A percentile compares a stretch with the other conserved stretches of the same genome.
Evolutionary conservation across 1,139 yeast genomes (phyloP).

Genomic region (Sugiyamaella pinicola): DNA sequence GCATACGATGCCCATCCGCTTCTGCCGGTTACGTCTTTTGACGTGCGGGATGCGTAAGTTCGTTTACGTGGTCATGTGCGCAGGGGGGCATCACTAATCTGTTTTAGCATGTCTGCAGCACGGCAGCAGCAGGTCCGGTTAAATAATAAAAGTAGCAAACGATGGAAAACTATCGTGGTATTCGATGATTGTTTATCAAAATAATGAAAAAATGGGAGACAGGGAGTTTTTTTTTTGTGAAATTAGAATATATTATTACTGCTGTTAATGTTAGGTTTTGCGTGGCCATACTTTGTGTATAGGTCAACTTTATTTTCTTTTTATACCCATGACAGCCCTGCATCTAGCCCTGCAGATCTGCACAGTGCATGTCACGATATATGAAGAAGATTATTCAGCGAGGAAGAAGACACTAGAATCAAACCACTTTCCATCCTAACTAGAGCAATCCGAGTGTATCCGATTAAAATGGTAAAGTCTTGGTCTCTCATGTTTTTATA

Average conservation of each 20-base stretch:
- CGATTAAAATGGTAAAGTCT: background rate
- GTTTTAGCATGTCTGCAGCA: background rate
- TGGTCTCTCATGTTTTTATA: no score
- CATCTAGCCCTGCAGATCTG: slow-evolving; percentile 1
- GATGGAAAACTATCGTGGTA: background rate
- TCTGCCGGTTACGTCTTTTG: background rate
- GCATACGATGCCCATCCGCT: background rate
- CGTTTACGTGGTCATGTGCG: background rate
- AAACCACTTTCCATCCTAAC: background rate
- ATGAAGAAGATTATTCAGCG: slow-evolving; percentile 11
- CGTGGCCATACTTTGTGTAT: no score
- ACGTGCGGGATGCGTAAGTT: background rate
- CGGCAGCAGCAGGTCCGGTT: background rate
- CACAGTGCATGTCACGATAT: background rate
- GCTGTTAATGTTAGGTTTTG: no score
- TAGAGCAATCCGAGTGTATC: background rate
- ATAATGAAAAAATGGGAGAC: no score
- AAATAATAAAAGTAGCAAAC: background rate
- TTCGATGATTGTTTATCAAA: no score
- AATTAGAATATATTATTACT: no score
- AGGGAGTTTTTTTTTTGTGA: no score
- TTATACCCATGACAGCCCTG: slow-evolving; percentile 4
- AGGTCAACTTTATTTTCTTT: slow-evolving; percentile 14
- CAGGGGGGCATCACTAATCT: no score
- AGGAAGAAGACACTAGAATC: background rate